These are phyloP conservation scores for Salix brachista DNA, from an alignment of 345 rosid species.

Conservation along the genomic window DNA sequence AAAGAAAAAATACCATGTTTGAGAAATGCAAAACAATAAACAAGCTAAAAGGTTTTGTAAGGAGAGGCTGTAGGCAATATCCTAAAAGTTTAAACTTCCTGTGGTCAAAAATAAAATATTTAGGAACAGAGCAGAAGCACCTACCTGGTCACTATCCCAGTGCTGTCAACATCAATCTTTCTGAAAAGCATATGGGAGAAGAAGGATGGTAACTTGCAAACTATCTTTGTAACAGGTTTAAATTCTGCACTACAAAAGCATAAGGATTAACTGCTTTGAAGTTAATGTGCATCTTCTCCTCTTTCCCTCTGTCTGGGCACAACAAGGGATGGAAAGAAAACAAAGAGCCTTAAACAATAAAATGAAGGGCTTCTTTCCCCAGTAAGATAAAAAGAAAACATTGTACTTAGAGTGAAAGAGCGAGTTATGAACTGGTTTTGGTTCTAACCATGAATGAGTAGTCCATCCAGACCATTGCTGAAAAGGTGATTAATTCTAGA, in stretches of 20 bases:
- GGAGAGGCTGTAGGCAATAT: neutral
- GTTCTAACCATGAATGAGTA: conserved; percentile 23
- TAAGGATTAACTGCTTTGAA: neutral
- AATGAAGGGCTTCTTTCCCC: neutral
- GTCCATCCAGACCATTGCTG: conserved; percentile 17
- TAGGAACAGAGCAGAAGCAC: neutral
- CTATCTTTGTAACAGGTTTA: conserved; percentile 41
- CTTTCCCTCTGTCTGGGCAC: neutral
- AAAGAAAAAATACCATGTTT: neutral
- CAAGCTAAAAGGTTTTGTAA: neutral
- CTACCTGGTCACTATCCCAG: conserved; percentile 75
- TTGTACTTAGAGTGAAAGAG: neutral
- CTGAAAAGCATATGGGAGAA: conserved; percentile 62
- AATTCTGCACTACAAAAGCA: conserved; percentile 14
- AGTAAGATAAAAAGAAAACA: neutral
- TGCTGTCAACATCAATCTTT: conserved; percentile 53
- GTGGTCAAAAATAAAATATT: neutral
- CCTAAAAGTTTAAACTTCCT: neutral
- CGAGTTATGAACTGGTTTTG: neutral
- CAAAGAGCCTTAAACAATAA: neutral
- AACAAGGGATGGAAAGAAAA: neutral
- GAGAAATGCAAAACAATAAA: neutral
- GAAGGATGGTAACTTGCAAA: conserved; percentile 89
- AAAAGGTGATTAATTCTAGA: conserved; percentile 18
- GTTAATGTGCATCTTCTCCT: neutral